A percentile compares a stretch with the other conserved stretches of the same genome.
Conservation (phyloP, 2,329 filamentous ascomycete species). For the Cordyceps militaris region DNA sequence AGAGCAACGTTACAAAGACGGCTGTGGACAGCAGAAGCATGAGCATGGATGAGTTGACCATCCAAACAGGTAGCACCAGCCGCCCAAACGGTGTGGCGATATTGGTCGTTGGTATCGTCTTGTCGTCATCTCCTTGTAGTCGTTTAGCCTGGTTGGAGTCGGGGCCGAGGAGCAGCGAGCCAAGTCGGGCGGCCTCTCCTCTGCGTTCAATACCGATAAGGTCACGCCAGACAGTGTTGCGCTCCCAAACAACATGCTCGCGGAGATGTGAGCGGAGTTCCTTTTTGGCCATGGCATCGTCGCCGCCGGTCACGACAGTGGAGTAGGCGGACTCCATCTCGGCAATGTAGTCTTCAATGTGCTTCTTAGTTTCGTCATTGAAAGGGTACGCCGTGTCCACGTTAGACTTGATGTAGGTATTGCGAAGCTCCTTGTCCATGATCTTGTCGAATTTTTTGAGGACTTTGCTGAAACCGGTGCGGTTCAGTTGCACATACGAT, state of each 20-base stretch:
- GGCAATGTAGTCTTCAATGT: conserved; percentile 63
- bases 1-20: conserved; percentile 68
- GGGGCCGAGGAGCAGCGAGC: conserved; percentile 72
- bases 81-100: conserved; percentile 74
- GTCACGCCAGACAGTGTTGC: conserved; percentile 97
- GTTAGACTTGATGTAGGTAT: conserved; percentile 63
- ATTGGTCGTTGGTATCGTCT: conserved; percentile 54
- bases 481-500: conserved; percentile 92
- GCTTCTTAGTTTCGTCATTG: conserved; percentile 60
- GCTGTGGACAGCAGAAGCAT: conserved; percentile 63
- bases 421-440: conserved; percentile 71
- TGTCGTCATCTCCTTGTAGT: conserved; percentile 78
- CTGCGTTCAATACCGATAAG: conserved; percentile 97
- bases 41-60: conserved; percentile 75
- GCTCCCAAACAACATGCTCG: conserved; percentile 97
- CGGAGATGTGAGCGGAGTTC: conserved; percentile 85
- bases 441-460: conserved; percentile 99
- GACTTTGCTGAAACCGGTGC: conserved; percentile 92
- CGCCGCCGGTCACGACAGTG: conserved; percentile 73
- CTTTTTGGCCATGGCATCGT: conserved; percentile 67
- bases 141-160: conserved; percentile 63
- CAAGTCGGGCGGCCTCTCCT: conserved; percentile 87
- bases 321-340: conserved; percentile 76
- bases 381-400: conserved; percentile 82
- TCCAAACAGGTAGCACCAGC: conserved; percentile 70